Conservation (phyloP, 805 yeast species). For the Kazachstania kunashirensis region DNA sequence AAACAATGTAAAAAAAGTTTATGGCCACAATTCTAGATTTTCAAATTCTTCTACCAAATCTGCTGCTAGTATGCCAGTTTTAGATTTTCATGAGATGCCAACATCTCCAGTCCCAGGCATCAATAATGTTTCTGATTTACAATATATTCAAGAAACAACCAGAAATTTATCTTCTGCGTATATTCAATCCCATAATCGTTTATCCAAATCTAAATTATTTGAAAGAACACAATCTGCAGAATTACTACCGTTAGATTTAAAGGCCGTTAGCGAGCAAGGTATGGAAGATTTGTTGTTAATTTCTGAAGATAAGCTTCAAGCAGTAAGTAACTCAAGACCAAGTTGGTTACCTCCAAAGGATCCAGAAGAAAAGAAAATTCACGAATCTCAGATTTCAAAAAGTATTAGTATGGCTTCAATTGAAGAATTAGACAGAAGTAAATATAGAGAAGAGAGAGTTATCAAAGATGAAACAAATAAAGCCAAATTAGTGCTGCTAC, state of each 20-base stretch:
- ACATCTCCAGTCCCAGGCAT: constrained; percentile 44
- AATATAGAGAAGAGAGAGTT: constrained; percentile 19
- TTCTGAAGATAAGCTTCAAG: constrained; percentile 49
- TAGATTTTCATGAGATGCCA: constrained; percentile 30
- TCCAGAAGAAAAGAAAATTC: constrained; percentile 41
- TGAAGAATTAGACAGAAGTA: constrained; percentile 26
- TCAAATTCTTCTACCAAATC: constrained; percentile 1
- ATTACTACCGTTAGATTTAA: constrained; percentile 32
- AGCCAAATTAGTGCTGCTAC: constrained; percentile 18
- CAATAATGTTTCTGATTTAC: constrained; percentile 21
- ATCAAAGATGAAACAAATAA: constrained; percentile 23
- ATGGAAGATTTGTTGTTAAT: constrained; percentile 53
- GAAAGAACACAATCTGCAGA: constrained; percentile 31
- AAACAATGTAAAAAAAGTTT: background rate
- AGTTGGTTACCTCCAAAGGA: constrained; percentile 64
- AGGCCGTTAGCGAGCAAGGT: constrained; percentile 31
- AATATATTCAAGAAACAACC: constrained; percentile 29
- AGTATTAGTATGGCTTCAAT: constrained; percentile 28
- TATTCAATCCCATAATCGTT: constrained; percentile 30
- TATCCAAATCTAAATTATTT: constrained; percentile 31
- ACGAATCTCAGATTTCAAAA: constrained; percentile 45
- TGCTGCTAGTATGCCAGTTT: constrained; percentile 22
- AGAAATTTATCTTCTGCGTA: constrained; percentile 35
- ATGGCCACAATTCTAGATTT: background rate
- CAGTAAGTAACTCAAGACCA: constrained; percentile 55